Evolutionary conservation across 805 yeast genomes (phyloP).

Genomic region (Lipomyces mesembrius): DNA sequence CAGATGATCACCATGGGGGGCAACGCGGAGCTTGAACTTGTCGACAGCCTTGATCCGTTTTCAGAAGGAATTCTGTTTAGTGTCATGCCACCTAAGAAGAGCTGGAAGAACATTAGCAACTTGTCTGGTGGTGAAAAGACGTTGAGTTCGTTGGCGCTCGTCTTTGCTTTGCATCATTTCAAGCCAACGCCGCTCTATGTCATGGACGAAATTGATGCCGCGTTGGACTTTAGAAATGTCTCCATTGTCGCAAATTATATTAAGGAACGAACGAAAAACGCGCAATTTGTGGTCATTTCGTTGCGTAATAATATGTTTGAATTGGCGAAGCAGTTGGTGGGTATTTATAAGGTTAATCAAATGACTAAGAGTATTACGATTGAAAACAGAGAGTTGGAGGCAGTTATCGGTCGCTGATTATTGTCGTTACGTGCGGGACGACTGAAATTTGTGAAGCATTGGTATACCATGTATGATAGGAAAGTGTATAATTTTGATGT

Average conservation of each 20-base stretch:
- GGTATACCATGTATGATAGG: neutral
- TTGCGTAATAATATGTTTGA: conserved; percentile 98
- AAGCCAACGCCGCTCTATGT: conserved; percentile 97
- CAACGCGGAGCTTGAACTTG: conserved; percentile 94
- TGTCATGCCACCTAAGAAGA: conserved; percentile 98
- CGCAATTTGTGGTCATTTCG: conserved; percentile 94
- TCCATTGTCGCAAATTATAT: conserved; percentile 97
- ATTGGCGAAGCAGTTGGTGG: conserved; percentile 89
- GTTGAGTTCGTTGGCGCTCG: conserved; percentile 88
- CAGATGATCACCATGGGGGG: conserved; percentile 99
- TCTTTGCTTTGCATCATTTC: conserved; percentile 92
- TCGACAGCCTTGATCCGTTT: conserved; percentile 96
- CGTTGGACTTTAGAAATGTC: conserved; percentile 94
- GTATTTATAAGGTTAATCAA: conserved; percentile 90
- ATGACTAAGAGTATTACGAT: conserved; percentile 50
- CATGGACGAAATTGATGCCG: conserved; percentile 99
- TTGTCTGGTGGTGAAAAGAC: conserved; percentile 98
- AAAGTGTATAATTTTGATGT: neutral
- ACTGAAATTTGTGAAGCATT: neutral
- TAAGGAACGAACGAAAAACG: conserved; percentile 92
- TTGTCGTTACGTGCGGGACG: neutral
- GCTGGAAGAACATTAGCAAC: conserved; percentile 95
- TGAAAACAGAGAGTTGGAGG: conserved; percentile 27
- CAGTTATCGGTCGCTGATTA: neutral
- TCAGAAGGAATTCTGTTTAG: conserved; percentile 95